Evolutionary conservation across 352 stramenopile genomes (phyloP), one percentile per base, ranked within the genome.

Genomic region (Paralagenidium karlingii): DNA sequence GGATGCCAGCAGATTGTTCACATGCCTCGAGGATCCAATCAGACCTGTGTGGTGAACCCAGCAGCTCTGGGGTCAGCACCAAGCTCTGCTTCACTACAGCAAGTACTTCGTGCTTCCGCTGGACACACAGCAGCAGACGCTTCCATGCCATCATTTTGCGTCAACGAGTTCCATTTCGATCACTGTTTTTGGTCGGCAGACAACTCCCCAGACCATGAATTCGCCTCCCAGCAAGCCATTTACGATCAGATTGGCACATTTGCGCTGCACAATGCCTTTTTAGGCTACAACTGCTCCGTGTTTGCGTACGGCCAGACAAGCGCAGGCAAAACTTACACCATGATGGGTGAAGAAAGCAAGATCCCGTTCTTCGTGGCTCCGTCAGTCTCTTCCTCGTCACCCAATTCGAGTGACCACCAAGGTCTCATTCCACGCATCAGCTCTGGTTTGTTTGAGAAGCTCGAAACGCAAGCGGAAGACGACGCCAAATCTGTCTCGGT

Each of bases 111-210:
- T n/a, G 19, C 38, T 15, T 24, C n/a, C 32, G 26, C 3, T 15
- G 34, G 24, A 16, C 26, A 16, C 15, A 45, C 32, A 5, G 15
- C 28, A n/a, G 13, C 40, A 22, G n/a, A 16, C 50, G n/a, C 40
- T 15, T 22, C 32, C 13, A 68, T 66, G 38, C 43, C 56, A n/a
- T 36, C 49, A 5, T 67, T 83, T 26, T 86, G 76, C 34, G 79
- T 58, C 5, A 69, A 86, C 38, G 60, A 82, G 40, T 86, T 86
- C 32, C 48, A 56, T 24, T 85, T 82, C 24, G 68, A 89, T 43
- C 54, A 69, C 41, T 79, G 47, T 21, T 86, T 77, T 33, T 86
- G 76, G 76, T 82, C 73, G n/a, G 78, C 65, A 20, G 60, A 75
- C 41, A 54, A 53, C 24, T 51, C 53, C 0, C 29, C 47, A 8